A percentile compares a stretch with the other conserved stretches of the same genome.
These are phyloP conservation scores for Xylaria polymorpha DNA, from an alignment of 2,329 filamentous ascomycete species.

Conservation along the genomic window DNA sequence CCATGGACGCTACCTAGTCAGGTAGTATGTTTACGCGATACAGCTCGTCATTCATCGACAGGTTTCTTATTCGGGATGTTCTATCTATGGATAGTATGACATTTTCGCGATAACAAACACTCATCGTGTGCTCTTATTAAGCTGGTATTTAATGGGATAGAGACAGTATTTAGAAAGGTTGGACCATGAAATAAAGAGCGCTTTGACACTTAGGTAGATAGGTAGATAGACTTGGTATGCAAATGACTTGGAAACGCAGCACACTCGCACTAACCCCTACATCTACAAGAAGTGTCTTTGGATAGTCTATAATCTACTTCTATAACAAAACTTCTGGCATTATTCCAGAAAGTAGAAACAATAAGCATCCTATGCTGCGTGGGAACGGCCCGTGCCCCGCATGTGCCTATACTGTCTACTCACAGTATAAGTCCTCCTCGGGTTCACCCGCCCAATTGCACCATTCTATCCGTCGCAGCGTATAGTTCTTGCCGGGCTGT, in stretches of 20 bases:
- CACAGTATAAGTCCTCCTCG: too few species aligned
- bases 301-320: too few species aligned
- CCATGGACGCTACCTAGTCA: slow-evolving; percentile 60
- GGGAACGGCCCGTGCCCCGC: too few species aligned
- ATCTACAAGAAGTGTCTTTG: too few species aligned
- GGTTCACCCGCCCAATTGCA: too few species aligned
- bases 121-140: background rate
- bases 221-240: background rate
- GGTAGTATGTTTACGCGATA: slow-evolving; percentile 50
- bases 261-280: background rate
- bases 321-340: too few species aligned
- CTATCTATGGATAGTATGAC: background rate
- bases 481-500: too few species aligned
- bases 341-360: too few species aligned
- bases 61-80: background rate
- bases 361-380: too few species aligned
- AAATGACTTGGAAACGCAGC: background rate
- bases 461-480: too few species aligned
- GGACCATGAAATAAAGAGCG: background rate
- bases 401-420: too few species aligned
- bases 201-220: background rate
- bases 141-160: background rate
- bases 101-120: background rate
- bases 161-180: slow-evolving; percentile 10
- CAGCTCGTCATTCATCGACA: background rate